Evolutionary conservation across 164 flowering plant species (phyloP).

Genomic region (Vitis riparia): DNA sequence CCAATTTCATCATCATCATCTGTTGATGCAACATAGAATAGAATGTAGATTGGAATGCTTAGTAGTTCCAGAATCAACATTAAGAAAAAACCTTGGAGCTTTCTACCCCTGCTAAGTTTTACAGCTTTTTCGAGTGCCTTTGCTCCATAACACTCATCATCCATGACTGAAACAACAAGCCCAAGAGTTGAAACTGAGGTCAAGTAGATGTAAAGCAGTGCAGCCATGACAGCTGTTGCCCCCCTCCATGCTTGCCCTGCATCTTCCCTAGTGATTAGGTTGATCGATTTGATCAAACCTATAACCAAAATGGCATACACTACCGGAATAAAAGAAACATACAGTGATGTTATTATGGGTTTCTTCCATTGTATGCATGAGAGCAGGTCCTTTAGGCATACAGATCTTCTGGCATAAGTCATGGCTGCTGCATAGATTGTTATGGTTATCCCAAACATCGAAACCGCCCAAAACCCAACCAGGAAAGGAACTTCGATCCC

Average conservation of each 20-base stretch:
- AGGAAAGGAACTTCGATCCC: conserved; percentile 11
- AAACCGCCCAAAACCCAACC: conserved; percentile 2
- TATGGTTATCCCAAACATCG: conserved; percentile 3
- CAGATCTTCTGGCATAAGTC: conserved; percentile 4
- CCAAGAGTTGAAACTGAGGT: conserved; percentile 14
- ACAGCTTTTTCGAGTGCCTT: conserved; percentile 15
- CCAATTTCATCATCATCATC: conserved; percentile 19
- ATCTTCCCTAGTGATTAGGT: not conserved
- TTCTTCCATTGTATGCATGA: conserved; percentile 22
- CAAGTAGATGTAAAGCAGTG: conserved; percentile 13
- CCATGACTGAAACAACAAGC: conserved; percentile 17
- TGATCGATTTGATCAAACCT: not conserved
- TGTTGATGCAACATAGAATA: conserved; percentile 9
- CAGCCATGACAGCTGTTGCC: not conserved
- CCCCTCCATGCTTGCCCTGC: no score
- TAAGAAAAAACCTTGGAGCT: conserved; percentile 15
- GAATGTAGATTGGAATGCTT: conserved; percentile 8
- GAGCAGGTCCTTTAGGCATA: conserved; percentile 7
- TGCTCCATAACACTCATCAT: conserved; percentile 17
- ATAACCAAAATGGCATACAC: not conserved
- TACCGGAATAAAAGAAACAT: not conserved
- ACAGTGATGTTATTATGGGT: conserved; percentile 21
- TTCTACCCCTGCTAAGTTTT: conserved; percentile 22
- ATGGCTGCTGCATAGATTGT: conserved; percentile 5
- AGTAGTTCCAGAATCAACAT: conserved; percentile 12